Evolutionary conservation across 2,329 filamentous ascomycete genomes (phyloP).

Genomic region (Talaromyces amestolkiae): DNA sequence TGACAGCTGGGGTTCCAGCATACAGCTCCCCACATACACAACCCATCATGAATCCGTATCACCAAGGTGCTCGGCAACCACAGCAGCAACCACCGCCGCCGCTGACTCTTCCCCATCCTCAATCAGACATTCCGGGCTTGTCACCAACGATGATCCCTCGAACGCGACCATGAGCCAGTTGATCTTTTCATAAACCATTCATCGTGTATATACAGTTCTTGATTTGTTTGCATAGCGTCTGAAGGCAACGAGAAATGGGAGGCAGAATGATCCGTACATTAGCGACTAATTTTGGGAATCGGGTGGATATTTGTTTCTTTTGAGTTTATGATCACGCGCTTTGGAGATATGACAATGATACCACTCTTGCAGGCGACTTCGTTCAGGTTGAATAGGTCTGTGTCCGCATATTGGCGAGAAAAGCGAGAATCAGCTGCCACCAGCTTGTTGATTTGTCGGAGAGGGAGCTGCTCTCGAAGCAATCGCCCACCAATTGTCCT

Average conservation of each 20-base stretch:
- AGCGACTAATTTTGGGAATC: constrained; percentile 21
- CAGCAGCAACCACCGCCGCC: constrained; percentile 32
- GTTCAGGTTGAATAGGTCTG: neutral
- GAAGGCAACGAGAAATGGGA: neutral
- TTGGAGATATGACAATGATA: constrained; percentile 18
- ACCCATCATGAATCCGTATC: constrained; percentile 36
- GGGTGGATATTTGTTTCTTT: constrained; percentile 20
- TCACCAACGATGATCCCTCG: constrained; percentile 36
- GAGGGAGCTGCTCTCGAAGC: constrained; percentile 28
- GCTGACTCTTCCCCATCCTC: constrained; percentile 30
- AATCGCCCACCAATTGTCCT: constrained; percentile 97
- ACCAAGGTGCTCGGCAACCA: neutral
- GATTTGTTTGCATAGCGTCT: constrained; percentile 40
- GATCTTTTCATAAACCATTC: neutral
- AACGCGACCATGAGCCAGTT: constrained; percentile 31
- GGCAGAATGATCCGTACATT: constrained; percentile 17
- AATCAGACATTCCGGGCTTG: constrained; percentile 31
- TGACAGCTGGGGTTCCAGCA: constrained; percentile 48
- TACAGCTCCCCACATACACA: constrained; percentile 40
- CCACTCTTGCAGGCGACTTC: constrained; percentile 9
- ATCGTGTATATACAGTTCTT: constrained; percentile 1
- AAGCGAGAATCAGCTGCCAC: neutral
- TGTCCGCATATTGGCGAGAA: neutral
- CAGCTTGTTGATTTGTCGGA: neutral
- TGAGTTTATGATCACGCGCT: constrained; percentile 10